A percentile compares a stretch with the other conserved stretches of the same genome.
These are phyloP conservation scores for Pyrus communis DNA, from an alignment of 306 rosid species.

Conservation along the genomic window DNA sequence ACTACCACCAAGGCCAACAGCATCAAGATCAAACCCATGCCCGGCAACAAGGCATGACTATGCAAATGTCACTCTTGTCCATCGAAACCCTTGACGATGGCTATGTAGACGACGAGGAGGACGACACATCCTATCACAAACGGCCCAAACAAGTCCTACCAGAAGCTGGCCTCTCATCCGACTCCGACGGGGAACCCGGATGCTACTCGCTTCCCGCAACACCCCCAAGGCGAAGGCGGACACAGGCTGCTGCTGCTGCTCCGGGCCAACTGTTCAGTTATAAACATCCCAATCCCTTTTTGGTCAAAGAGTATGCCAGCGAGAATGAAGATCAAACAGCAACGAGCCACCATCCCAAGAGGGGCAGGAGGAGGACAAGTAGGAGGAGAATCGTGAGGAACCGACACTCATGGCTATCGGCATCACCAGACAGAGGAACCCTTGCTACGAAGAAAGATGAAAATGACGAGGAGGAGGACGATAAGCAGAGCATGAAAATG, in stretches of 20 bases:
- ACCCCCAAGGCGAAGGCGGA: conserved; percentile 27
- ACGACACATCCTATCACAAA: neutral
- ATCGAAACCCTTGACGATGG: conserved; percentile 48
- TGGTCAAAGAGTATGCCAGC: conserved; percentile 46
- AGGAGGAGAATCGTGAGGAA: conserved; percentile 8
- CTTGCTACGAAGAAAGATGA: neutral
- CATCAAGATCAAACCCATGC: neutral
- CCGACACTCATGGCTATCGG: neutral
- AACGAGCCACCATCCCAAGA: conserved; percentile 3
- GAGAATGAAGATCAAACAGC: conserved; percentile 40
- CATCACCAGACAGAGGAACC: neutral
- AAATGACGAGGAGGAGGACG: neutral
- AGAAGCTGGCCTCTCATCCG: conserved; percentile 21
- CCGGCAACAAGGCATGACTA: conserved; percentile 16
- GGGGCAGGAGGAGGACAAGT: conserved; percentile 24
- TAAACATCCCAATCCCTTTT: neutral
- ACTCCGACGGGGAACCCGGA: conserved; percentile 46
- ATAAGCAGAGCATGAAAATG: conserved; percentile 3
- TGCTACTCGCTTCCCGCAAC: conserved; percentile 58
- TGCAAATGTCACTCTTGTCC: conserved; percentile 41
- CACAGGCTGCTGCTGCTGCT: neutral
- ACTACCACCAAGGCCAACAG: neutral
- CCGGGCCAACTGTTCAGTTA: neutral
- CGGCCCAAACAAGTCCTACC: conserved; percentile 3
- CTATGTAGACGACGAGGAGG: conserved; percentile 39